Base-by-base conservation (phyloP, 2,329 filamentous ascomycete species). In the Plectosphaerella cucumerina region DNA sequence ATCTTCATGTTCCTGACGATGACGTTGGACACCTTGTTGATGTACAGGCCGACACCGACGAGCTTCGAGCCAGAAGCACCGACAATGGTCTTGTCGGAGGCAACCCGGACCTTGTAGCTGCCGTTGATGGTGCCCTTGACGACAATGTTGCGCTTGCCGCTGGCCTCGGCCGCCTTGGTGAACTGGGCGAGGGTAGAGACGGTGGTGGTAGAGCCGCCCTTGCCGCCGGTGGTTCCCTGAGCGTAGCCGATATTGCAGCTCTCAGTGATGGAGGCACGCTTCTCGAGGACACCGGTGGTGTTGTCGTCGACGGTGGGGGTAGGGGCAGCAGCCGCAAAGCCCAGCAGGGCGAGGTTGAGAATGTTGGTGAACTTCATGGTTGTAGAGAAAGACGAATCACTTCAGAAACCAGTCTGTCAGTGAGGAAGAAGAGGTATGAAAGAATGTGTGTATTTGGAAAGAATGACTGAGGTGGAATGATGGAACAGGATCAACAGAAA, bases 1-100 rank as follows among this genome's bases (percentile, higher is more conserved):
- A 85, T 81, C 50, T 73, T 75, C 54, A 86, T 62, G 72, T 86
- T 86, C 31, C 81, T 76, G 55, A 86, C 67, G 57, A 86, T 84
- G 48, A 86, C 78, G 62, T 86, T 86, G 49, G 64, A 70, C 39
- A 72, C 68, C 23, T 69, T 67, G 56, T 76, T 74, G 65, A 85
- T 71, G 54, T 77, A 74, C 49, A 84, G 66, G 18, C 80, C 80
- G 46, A 76, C 60, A 31, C 76, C 74, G 31, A 62, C 69, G 54
- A 74, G 62, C 63, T 70, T 63, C 45, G 64, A 62, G 48, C 65
- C 66, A 1, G 57, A 23, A 5, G 62, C 67, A 46, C 74, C 74
- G 31, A 77, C 61, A 47, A 77, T 74, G 52, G 66, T 73, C 59
- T 73, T 76, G 64, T 77, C 67, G 35, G 70, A 73, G 22, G 65